Evolutionary conservation across 495 filamentous ascomycete species (phyloP).

Genomic region (Penicillium crystallinum): DNA sequence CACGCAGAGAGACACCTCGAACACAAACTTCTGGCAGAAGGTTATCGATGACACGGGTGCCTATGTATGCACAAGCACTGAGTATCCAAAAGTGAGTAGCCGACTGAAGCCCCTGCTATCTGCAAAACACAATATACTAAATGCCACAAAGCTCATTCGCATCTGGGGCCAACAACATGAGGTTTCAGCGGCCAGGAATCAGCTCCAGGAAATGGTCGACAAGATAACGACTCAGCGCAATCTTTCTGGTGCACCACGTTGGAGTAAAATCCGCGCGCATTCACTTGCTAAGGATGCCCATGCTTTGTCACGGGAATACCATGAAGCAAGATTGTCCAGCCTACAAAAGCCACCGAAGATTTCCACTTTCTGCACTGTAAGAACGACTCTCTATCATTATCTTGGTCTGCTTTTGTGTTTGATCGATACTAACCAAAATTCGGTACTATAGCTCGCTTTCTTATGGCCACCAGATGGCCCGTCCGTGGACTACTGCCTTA

Average conservation of each 20-base stretch:
- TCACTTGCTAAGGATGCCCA: background rate
- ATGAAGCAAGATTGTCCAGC: background rate
- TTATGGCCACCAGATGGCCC: background rate
- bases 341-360: background rate
- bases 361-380: background rate
- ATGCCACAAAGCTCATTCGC: background rate
- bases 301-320: background rate
- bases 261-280: background rate
- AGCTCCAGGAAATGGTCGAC: background rate
- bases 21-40: background rate
- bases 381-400: background rate
- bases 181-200: background rate
- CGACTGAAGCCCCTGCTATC: no score
- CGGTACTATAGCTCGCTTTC: background rate
- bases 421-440: background rate
- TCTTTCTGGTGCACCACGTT: background rate
- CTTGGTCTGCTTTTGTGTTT: background rate
- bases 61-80: background rate
- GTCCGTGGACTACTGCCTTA: background rate
- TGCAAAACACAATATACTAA: background rate
- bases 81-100: background rate
- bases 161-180: constrained; percentile 6
- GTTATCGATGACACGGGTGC: background rate
- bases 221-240: background rate
- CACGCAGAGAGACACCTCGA: background rate